Evolutionary conservation across 805 yeast genomes (phyloP), one percentile per base, ranked within the genome.

Genomic region (Teunomyces aglyptinius): DNA sequence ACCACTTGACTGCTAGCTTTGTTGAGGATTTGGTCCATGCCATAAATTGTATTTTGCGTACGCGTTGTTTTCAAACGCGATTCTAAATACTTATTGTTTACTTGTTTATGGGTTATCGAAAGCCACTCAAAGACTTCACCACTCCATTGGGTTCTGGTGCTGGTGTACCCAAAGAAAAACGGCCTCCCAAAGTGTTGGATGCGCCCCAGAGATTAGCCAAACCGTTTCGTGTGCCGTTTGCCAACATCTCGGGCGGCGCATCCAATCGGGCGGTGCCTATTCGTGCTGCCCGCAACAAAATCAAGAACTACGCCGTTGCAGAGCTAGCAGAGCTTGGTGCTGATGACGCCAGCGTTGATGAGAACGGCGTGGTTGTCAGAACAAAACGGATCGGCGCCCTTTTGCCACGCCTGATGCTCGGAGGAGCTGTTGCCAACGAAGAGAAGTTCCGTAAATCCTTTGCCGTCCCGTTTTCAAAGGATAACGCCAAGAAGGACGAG

Each of bases 1-100:
- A 86, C 86, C 1, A 88, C 87, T 53, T 86, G 90, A 43, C 80
- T 80, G 26, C 90, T 86, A 2, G 94, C 94, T 64, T 68, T 72
- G 26, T 71, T 65, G 6, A 73, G 58, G 27, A 73, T 65, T 36
- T 69, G 72, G 50, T 74, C 78, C 77, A 73, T 73, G 26, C n/a
- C 6, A 10, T 8, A n/a, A 16, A 32, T 13, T 32, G 1, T 18
- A 34, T 19, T 19, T 6, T 13, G 20, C 24, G 31, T 26, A 26
- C 35, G 35, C 38, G 38, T 34, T 34, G 38, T 34, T 34, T 31
- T 34, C 12, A 7, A 31, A 16, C 36, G 36, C 19, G 36, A 33
- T 10, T 16, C 12, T 24, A 18, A 1, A 10, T 26, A 4, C 22
- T 22, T 24, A 20, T 20, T 20, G 22, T 6, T n/a, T n/a, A n/a